Conservation (phyloP, 345 rosid genomes). For the Schrenkiella parvula region DNA sequence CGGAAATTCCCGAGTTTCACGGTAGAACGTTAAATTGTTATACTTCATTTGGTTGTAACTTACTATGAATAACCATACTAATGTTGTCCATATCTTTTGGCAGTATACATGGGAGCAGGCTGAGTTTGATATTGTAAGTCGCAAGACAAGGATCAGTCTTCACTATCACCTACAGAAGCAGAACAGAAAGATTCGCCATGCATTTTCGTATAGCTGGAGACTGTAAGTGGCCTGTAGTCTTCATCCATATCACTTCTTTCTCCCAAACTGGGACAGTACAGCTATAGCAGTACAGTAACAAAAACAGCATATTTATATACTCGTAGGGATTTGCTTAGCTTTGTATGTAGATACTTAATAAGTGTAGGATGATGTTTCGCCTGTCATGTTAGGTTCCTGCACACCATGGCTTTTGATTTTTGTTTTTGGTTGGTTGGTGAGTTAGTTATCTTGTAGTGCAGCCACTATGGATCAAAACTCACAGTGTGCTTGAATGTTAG, state of each 20-base stretch:
- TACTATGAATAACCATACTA: neutral
- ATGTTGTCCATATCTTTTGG: neutral
- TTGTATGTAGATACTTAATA: neutral
- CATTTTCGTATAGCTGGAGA: slow-evolving; percentile 92
- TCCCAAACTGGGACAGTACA: neutral
- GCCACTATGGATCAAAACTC: neutral
- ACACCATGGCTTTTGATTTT: neutral
- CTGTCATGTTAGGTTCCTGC: neutral
- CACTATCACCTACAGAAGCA: slow-evolving; percentile 76
- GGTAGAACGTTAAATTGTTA: slow-evolving; percentile 34
- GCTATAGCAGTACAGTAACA: neutral
- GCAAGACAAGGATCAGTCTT: slow-evolving; percentile 83
- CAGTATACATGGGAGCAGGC: slow-evolving; percentile 94
- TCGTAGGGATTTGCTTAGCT: neutral
- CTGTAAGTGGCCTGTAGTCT: slow-evolving; percentile 47
- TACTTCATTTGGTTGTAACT: neutral
- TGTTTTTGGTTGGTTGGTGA: neutral
- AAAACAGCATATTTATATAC: neutral
- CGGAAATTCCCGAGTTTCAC: slow-evolving; percentile 73
- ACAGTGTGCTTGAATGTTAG: neutral
- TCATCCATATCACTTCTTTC: neutral
- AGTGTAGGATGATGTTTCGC: neutral
- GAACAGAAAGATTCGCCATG: slow-evolving; percentile 72
- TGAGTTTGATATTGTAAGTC: slow-evolving; percentile 69
- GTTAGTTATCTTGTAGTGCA: neutral